Evolutionary conservation across 768 basidiomycete species (phyloP).

Genomic region (Termitomyces eurrhizus): DNA sequence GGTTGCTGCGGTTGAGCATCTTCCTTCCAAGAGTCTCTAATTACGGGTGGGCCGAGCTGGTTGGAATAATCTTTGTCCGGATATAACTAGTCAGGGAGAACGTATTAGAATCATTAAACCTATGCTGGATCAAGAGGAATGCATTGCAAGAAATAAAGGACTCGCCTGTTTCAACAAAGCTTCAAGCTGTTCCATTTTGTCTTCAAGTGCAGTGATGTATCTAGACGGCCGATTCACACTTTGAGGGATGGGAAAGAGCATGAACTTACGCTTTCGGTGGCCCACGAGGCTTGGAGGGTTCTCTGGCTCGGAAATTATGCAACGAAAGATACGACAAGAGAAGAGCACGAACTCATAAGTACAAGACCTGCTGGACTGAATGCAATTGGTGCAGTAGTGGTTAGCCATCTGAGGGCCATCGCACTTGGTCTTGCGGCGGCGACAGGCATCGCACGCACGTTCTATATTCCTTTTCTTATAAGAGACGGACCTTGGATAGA

Average conservation of each 20-base stretch:
- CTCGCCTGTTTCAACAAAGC: slow-evolving; percentile 48
- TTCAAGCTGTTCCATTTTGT: slow-evolving; percentile 54
- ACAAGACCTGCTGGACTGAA: slow-evolving; percentile 45
- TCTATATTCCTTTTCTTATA: slow-evolving; percentile 44
- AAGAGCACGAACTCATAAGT: slow-evolving; percentile 51
- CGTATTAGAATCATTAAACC: neutral
- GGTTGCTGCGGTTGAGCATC: neutral
- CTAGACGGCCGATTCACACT: slow-evolving; percentile 23
- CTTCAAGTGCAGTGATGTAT: slow-evolving; percentile 57
- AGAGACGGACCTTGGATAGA: slow-evolving; percentile 1
- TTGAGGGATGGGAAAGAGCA: neutral
- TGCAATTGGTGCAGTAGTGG: slow-evolving; percentile 56
- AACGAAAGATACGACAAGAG: neutral
- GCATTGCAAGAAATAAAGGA: neutral
- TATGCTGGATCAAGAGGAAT: neutral
- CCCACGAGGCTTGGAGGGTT: slow-evolving; percentile 60
- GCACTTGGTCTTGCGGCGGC: slow-evolving; percentile 56
- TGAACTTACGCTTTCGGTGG: slow-evolving; percentile 62
- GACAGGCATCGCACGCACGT: slow-evolving; percentile 57
- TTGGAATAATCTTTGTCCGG: slow-evolving; percentile 59
- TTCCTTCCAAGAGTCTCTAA: slow-evolving; percentile 63
- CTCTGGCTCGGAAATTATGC: slow-evolving; percentile 30
- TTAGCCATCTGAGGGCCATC: slow-evolving; percentile 51
- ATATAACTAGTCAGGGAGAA: slow-evolving; percentile 39
- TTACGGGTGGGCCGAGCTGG: slow-evolving; percentile 58